Evolutionary conservation across 257 asterid genomes (phyloP), one percentile per base, ranked within the genome.

Genomic region (Fraxinus quadrangulata): DNA sequence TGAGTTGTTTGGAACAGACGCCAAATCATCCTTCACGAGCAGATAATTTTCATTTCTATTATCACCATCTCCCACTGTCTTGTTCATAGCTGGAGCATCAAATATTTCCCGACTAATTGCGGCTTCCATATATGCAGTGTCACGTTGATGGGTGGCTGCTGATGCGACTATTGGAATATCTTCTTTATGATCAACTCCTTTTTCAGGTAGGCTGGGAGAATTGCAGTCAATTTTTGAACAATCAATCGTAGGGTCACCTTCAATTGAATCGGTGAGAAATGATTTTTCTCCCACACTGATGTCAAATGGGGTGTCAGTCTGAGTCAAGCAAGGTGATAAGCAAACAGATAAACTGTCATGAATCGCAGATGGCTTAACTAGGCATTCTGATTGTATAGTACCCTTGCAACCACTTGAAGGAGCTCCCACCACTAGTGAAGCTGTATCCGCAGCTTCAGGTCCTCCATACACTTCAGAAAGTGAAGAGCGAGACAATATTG

Each of bases 121-220:
- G 54, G 26, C 74, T 75, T 68, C 86, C 76, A 78, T 69, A 59
- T 72, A 78, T 14, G 12, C 66, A 17, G 45, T 45, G 66, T 71
- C 81, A 75, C 71, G 61, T 37, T 74, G 84, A 61, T 33, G 33
- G 63, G 68, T 78, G 83, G 85, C 75, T 45, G 28, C 19, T 14
- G 86, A 79, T 40, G 73, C 68, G 75, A 73, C 78, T 78, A 85
- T 28, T 77, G 79, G 36, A 40, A 74, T 69, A 67, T 72, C 80
- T 74, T 79, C 88, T 47, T 82, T 83, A 71, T 45, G 75, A 78
- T 72, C 87, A 83, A 83, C 79, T 80, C 71, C 83, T 80, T 12
- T 17, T 42, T 81, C 79, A 66, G 87, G 76, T 73, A 70, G 73
- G 78, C 76, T 51, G 28, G 83, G 69, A 73, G 80, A 63, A 67